Evolutionary conservation across 2,329 filamentous ascomycete genomes (phyloP).

Genomic region (Aspergillus novofumigatus): DNA sequence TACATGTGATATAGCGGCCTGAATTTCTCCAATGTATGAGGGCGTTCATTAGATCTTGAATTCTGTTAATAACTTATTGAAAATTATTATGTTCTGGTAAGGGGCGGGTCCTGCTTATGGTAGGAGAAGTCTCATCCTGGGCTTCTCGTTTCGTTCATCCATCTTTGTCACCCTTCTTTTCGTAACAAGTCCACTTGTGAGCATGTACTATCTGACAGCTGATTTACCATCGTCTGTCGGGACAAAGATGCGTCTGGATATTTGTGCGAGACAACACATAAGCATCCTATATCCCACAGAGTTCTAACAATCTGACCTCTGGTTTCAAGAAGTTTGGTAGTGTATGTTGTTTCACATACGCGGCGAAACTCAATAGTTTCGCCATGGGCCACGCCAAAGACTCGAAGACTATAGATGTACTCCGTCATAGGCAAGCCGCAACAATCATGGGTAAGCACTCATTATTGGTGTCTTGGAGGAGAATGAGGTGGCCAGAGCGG

Average conservation of each 20-base stretch:
- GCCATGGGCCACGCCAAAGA: background rate
- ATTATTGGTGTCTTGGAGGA: background rate
- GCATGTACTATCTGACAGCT: background rate
- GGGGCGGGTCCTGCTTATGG: background rate
- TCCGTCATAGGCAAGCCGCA: background rate
- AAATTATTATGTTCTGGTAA: background rate
- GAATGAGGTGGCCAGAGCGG: slow-evolving; percentile 8
- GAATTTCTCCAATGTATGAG: background rate
- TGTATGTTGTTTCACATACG: background rate
- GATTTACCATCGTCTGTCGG: background rate
- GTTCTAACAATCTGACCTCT: background rate
- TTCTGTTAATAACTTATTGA: background rate
- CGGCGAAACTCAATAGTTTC: no score
- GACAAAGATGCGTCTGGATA: background rate
- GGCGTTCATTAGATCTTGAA: background rate
- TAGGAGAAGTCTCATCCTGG: background rate
- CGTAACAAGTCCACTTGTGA: background rate
- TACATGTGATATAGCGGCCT: background rate
- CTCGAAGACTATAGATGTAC: no score
- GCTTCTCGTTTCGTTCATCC: background rate
- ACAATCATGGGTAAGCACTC: background rate
- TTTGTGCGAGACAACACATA: background rate
- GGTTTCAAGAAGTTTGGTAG: no score
- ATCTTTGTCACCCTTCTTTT: background rate
- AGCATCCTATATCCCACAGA: background rate